Percentiles rank a stretch among this genome's conserved stretches.
Evolutionary conservation across 208 protist species (phyloP).

Genomic region (Balamuthia mandrillaris): DNA sequence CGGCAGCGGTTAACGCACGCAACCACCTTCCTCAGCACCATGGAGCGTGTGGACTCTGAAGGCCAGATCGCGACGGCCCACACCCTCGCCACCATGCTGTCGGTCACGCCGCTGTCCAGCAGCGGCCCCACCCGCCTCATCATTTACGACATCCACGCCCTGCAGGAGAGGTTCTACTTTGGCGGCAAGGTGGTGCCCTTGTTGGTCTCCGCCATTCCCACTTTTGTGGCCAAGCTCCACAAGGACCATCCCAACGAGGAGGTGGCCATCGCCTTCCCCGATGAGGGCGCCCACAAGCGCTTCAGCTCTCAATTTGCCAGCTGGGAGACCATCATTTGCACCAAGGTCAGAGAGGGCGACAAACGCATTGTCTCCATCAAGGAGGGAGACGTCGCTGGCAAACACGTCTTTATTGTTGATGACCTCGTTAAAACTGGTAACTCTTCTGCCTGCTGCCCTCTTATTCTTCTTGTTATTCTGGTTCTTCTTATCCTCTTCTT

Average conservation of each 20-base stretch:
- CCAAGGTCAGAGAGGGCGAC: slow-evolving; percentile 60
- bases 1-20: too few species aligned
- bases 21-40: slow-evolving; percentile 42
- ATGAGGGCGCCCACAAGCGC: slow-evolving; percentile 66
- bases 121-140: slow-evolving; percentile 52
- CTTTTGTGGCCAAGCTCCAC: slow-evolving; percentile 36
- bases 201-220: slow-evolving; percentile 54
- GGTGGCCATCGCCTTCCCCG: slow-evolving; percentile 59
- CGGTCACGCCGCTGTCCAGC: slow-evolving; percentile 43
- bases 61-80: slow-evolving; percentile 64
- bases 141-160: slow-evolving; percentile 69
- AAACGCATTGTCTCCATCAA: slow-evolving; percentile 56
- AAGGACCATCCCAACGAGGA: background rate
- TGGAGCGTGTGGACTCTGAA: slow-evolving; percentile 65
- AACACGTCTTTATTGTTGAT: slow-evolving; percentile 65
- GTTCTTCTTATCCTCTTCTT: background rate
- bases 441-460: too few species aligned
- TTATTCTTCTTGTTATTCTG: background rate
- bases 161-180: slow-evolving; percentile 66
- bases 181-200: slow-evolving; percentile 50
- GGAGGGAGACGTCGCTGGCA: slow-evolving; percentile 52
- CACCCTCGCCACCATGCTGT: slow-evolving; percentile 58
- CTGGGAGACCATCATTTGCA: slow-evolving; percentile 51
- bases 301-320: slow-evolving; percentile 38
- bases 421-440: slow-evolving; percentile 65